A percentile compares a stretch with the other conserved stretches of the same genome.
Evolutionary conservation across 306 rosid species (phyloP).

Genomic region (Hippophae tibetana): DNA sequence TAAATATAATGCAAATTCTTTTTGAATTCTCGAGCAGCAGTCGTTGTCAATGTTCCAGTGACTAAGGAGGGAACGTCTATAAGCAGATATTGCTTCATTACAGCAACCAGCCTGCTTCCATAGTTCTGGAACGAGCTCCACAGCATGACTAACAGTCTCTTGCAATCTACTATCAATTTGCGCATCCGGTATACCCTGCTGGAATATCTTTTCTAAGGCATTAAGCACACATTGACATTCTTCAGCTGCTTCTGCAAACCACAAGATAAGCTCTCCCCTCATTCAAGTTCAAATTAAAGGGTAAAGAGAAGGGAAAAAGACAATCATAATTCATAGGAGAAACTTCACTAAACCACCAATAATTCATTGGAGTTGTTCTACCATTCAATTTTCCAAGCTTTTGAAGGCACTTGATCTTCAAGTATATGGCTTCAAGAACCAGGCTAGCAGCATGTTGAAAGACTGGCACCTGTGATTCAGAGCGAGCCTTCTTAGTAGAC

Average conservation of each 20-base stretch:
- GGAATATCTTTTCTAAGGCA: slow-evolving; percentile 79
- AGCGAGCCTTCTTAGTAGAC: slow-evolving; percentile 33
- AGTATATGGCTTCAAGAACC: slow-evolving; percentile 93
- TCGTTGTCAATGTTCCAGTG: slow-evolving; percentile 90
- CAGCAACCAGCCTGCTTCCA: slow-evolving; percentile 61
- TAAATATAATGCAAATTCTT: slow-evolving; percentile 61
- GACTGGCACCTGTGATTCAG: slow-evolving; percentile 54
- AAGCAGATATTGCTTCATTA: slow-evolving; percentile 65
- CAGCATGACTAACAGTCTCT: slow-evolving; percentile 76
- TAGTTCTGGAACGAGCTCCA: slow-evolving; percentile 94
- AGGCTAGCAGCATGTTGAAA: slow-evolving; percentile 86
- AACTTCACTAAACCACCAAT: background rate
- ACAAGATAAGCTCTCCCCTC: slow-evolving; percentile 23
- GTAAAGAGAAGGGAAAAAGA: slow-evolving; percentile 4
- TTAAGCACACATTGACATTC: slow-evolving; percentile 78
- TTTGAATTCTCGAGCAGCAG: slow-evolving; percentile 76
- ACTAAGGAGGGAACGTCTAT: slow-evolving; percentile 77
- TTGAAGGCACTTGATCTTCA: slow-evolving; percentile 84
- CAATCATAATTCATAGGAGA: slow-evolving; percentile 6
- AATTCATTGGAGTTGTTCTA: slow-evolving; percentile 12
- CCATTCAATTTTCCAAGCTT: slow-evolving; percentile 70
- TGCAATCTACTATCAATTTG: slow-evolving; percentile 81
- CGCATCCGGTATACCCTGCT: slow-evolving; percentile 58
- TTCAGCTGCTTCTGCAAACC: slow-evolving; percentile 70
- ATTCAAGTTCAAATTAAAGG: slow-evolving; percentile 6